phyloP scores from a whole-genome alignment of 768 basidiomycete genomes.

The Tylopilus cervinicoccineus region DNA sequence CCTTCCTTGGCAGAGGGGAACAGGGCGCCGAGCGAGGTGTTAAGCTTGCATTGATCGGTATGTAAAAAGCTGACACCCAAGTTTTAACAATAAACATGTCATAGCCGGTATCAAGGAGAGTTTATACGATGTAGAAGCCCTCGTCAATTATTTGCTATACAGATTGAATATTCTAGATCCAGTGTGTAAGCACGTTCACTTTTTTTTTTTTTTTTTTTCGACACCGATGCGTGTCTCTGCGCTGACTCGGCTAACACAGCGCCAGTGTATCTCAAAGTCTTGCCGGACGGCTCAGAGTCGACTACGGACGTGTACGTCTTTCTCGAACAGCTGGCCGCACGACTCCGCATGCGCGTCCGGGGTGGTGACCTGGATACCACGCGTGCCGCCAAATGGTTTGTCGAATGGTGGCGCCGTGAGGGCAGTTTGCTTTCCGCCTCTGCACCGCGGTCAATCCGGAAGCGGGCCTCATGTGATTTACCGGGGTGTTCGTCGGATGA shows the following conservation, averaged over 20 bases:
- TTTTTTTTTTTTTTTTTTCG: constrained; percentile 8
- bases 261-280: constrained; percentile 65
- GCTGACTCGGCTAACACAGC: constrained; percentile 34
- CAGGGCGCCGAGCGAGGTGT: constrained; percentile 88
- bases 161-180: constrained; percentile 78
- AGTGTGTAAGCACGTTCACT: constrained; percentile 44
- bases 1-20: constrained; percentile 83
- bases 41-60: constrained; percentile 91
- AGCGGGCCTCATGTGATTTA: no score
- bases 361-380: constrained; percentile 69
- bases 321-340: constrained; percentile 60
- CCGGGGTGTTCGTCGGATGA: no score
- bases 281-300: constrained; percentile 51
- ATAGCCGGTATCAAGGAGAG: constrained; percentile 93
- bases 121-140: constrained; percentile 77
- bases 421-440: constrained; percentile 56
- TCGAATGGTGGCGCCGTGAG: constrained; percentile 84
- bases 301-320: constrained; percentile 62
- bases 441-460: constrained; percentile 26
- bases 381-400: constrained; percentile 76
- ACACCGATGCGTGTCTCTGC: not conserved
- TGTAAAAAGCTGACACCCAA: constrained; percentile 30
- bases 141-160: constrained; percentile 85
- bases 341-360: constrained; percentile 79
- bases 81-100: constrained; percentile 7